Percentiles rank a stretch among this genome's conserved stretches.
These are phyloP conservation scores for Sicyos edulis DNA, from an alignment of 306 rosid genomes.

Conservation along the genomic window DNA sequence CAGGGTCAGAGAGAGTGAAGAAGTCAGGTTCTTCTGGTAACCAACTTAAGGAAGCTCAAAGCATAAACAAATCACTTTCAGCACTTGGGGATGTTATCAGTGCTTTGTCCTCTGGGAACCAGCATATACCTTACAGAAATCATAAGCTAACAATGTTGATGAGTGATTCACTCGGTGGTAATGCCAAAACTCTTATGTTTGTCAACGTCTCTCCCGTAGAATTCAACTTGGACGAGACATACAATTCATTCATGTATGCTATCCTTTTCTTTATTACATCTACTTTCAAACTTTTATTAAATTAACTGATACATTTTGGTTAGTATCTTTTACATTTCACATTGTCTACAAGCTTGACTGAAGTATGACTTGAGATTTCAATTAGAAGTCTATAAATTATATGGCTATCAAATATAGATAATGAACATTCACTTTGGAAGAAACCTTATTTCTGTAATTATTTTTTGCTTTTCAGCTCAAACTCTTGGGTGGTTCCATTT, in stretches of 20 bases:
- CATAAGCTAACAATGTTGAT: conserved; percentile 92
- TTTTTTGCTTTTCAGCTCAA: too few species aligned
- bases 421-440: too few species aligned
- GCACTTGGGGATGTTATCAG: conserved; percentile 93
- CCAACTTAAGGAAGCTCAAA: conserved; percentile 95
- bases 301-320: too few species aligned
- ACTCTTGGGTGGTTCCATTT: too few species aligned
- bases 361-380: background rate
- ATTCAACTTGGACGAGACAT: conserved; percentile 83
- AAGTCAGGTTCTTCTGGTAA: conserved; percentile 85
- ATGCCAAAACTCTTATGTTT: conserved; percentile 93
- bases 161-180: conserved; percentile 97
- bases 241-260: conserved; percentile 80
- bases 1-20: conserved; percentile 89
- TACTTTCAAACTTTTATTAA: too few species aligned
- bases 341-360: background rate
- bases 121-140: conserved; percentile 89
- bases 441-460: too few species aligned
- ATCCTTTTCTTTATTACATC: background rate
- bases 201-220: conserved; percentile 83
- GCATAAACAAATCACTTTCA: conserved; percentile 93
- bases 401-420: too few species aligned
- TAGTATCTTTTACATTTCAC: too few species aligned
- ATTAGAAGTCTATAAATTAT: background rate
- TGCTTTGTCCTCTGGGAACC: conserved; percentile 76